Conservation (phyloP, 208 protist genomes). For the Tritrichomonas foetus region DNA sequence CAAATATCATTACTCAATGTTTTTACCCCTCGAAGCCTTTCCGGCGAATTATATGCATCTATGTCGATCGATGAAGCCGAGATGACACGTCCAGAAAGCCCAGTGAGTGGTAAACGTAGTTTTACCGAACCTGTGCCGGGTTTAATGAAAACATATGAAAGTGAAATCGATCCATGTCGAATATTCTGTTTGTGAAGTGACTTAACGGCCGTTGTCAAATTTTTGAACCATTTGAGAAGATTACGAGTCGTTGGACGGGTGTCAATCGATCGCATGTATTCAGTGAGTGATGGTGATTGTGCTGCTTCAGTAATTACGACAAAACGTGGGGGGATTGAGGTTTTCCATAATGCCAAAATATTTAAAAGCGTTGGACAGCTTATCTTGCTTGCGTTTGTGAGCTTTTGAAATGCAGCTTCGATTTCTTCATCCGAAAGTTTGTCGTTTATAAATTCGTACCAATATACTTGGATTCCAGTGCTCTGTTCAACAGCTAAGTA, state of each 20-base stretch:
- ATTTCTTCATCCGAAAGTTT: neutral
- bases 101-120: neutral
- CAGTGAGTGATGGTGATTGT: neutral
- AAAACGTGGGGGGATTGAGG: neutral
- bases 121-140: neutral
- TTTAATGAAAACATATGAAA: neutral
- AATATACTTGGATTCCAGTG: too few relatives aligned
- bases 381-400: neutral
- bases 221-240: neutral
- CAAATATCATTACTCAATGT: neutral
- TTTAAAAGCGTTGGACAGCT: neutral
- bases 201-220: neutral
- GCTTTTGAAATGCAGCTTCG: neutral
- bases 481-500: too few relatives aligned
- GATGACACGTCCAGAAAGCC: neutral
- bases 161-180: neutral
- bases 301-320: neutral
- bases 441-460: neutral
- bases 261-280: neutral
- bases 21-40: neutral
- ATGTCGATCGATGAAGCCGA: neutral
- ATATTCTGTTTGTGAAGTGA: neutral
- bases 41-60: neutral
- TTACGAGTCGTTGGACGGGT: neutral
- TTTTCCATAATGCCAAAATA: neutral